Evolutionary conservation across 768 basidiomycete genomes (phyloP), one percentile per base, ranked within the genome.

Genomic region (Boletus pseudopeckii): DNA sequence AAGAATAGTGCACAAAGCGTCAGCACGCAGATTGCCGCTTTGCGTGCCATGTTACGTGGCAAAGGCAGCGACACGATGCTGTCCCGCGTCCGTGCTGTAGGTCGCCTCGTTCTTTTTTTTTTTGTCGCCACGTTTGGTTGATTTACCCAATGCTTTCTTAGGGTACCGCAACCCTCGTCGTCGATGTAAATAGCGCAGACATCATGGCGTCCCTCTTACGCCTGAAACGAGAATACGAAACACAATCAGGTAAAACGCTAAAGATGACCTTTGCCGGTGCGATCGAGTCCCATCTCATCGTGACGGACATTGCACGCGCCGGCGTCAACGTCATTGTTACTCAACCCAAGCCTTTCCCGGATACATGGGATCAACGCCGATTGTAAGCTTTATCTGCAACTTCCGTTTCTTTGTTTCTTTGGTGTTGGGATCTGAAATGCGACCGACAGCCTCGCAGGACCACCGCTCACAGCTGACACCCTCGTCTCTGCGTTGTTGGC

Each of bases 261-360:
- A 75, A 78, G 49, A 77, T 86, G 76, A 80, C 82, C 22, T 83
- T 87, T 60, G 73, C 76, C 43, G 82, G 84, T 34, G 88, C 80
- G 1, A 69, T 75, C 1, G 86, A 88, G 68, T 79, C 82, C 2
- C 82, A 83, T 67, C 71, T 88, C 22, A 68, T 92, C 51, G 89
- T 88, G 11, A 68, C 79, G 46, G 83, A 90, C 56, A 80, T 92
- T 48, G 80, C 86, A 70, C 59, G 61, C 64, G 85, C 85, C 1
- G 74, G 76, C 9, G 79, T 93, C 3, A 85, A 85, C 38, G 86
- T 92, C n/a, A 79, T 94, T 26, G 72, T 93, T 24, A 74, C 79
- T 0, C 80, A 80, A 6, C 67, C 82, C 0, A 72, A 89, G 39
- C 81, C 86, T 0, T 87, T 77, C 71, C 88, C 90, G 0, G 58